Conservation (phyloP, 345 rosid species). For the Citrus hindsii region DNA sequence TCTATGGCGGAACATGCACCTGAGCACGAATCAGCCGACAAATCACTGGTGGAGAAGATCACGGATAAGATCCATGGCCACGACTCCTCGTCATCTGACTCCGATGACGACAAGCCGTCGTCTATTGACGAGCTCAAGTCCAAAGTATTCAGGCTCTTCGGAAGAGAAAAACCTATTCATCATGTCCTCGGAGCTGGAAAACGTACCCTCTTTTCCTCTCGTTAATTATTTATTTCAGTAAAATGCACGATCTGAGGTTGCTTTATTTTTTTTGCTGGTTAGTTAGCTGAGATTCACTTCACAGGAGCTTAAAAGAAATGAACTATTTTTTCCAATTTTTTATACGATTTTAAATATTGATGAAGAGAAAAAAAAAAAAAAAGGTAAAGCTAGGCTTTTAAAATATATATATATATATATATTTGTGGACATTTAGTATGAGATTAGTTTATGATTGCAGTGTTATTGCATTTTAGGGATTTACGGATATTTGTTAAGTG, state of each 20-base stretch:
- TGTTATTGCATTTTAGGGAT: background rate
- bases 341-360: too few relatives aligned
- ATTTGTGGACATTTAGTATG: background rate
- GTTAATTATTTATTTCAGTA: background rate
- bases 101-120: conserved; percentile 51
- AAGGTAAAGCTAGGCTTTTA: too few relatives aligned
- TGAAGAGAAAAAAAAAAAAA: too few relatives aligned
- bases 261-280: background rate
- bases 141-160: conserved; percentile 68
- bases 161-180: conserved; percentile 83
- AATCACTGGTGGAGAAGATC: conserved; percentile 53
- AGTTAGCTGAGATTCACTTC: background rate
- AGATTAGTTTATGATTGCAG: background rate
- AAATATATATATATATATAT: too few relatives aligned
- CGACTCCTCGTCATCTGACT: conserved; percentile 56
- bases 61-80: conserved; percentile 45
- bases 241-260: conserved; percentile 3
- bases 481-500: background rate
- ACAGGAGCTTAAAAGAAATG: too few relatives aligned
- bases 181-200: conserved; percentile 90
- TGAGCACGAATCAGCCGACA: conserved; percentile 29
- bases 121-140: conserved; percentile 33
- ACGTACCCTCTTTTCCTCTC: conserved; percentile 37
- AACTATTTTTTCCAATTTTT: background rate
- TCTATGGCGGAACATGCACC: conserved; percentile 42